phyloP scores from a whole-genome alignment of 495 filamentous ascomycete genomes.

The Trichoderma asperelloides region DNA sequence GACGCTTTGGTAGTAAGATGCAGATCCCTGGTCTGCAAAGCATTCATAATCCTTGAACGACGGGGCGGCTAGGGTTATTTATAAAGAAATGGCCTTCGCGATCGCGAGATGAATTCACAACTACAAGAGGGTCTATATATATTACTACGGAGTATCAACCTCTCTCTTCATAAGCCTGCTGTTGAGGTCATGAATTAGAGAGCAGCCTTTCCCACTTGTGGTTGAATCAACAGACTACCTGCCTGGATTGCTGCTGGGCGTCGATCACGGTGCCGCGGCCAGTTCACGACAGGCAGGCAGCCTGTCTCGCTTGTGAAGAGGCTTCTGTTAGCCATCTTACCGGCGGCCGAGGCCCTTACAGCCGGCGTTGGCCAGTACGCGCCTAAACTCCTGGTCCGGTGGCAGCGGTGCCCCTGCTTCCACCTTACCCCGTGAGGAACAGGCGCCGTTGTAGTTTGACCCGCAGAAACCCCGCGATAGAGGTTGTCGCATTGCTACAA shows the following conservation, averaged over 20 bases:
- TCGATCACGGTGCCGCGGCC: neutral
- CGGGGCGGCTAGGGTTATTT: neutral
- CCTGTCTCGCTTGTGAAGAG: conserved; percentile 1
- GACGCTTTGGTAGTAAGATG: conserved; percentile 3
- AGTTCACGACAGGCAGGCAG: neutral
- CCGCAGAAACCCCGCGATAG: conserved; percentile 7
- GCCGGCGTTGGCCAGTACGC: neutral
- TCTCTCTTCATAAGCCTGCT: neutral
- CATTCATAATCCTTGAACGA: conserved; percentile 3
- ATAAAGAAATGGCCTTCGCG: neutral
- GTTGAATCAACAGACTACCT: neutral
- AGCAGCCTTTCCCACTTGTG: neutral
- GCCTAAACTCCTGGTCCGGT: neutral
- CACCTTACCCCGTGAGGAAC: conserved; percentile 4
- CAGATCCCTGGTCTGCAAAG: conserved; percentile 7
- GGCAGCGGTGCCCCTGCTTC: neutral
- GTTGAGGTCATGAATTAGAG: neutral
- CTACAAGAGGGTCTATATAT: neutral
- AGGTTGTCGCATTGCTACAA: neutral
- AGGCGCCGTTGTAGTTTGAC: neutral
- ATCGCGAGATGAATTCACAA: neutral
- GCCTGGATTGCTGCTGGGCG: neutral
- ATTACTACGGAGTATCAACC: too few relatives aligned
- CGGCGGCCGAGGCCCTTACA: conserved; percentile 4
- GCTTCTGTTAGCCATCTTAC: neutral